phyloP scores from a whole-genome alignment of 2,329 filamentous ascomycete species.

The Fusarium napiforme region DNA sequence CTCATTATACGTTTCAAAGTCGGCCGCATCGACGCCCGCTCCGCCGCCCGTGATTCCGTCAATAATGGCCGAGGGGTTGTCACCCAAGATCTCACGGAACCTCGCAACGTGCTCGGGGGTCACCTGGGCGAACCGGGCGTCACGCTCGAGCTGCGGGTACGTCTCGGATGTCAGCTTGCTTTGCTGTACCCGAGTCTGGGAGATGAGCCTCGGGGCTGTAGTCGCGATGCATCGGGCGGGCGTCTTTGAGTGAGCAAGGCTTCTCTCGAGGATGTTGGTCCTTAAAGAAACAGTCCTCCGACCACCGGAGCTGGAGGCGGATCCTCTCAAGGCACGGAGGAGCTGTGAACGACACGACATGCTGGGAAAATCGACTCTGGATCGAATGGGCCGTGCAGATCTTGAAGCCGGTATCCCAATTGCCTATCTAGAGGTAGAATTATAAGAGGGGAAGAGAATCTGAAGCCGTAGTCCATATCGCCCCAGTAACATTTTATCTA shows the following conservation, averaged over 20 bases:
- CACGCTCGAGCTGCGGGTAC: constrained; percentile 84
- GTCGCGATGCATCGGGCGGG: constrained; percentile 45
- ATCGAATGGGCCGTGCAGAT: constrained; percentile 24
- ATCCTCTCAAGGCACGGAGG: constrained; percentile 41
- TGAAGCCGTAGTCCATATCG: constrained; percentile 5
- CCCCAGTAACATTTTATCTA: constrained; percentile 30
- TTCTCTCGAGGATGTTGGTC: constrained; percentile 10
- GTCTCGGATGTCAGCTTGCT: constrained; percentile 84
- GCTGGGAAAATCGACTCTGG: neutral
- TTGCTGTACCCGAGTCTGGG: constrained; percentile 36
- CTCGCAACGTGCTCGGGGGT: constrained; percentile 81
- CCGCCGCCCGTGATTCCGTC: constrained; percentile 80
- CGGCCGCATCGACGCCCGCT: constrained; percentile 73
- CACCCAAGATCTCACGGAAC: constrained; percentile 85
- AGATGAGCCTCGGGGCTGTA: constrained; percentile 45
- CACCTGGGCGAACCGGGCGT: constrained; percentile 78
- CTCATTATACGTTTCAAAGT: constrained; percentile 91
- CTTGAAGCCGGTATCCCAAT: neutral
- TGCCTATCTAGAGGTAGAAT: neutral
- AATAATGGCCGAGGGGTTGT: constrained; percentile 77
- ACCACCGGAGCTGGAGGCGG: constrained; percentile 24
- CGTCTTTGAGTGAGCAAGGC: constrained; percentile 14
- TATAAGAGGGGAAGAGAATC: neutral
- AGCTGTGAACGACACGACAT: constrained; percentile 45
- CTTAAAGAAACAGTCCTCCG: constrained; percentile 27